Base-by-base conservation (phyloP, 352 stramenopile genomes). In the Pythium sp. region DNA sequence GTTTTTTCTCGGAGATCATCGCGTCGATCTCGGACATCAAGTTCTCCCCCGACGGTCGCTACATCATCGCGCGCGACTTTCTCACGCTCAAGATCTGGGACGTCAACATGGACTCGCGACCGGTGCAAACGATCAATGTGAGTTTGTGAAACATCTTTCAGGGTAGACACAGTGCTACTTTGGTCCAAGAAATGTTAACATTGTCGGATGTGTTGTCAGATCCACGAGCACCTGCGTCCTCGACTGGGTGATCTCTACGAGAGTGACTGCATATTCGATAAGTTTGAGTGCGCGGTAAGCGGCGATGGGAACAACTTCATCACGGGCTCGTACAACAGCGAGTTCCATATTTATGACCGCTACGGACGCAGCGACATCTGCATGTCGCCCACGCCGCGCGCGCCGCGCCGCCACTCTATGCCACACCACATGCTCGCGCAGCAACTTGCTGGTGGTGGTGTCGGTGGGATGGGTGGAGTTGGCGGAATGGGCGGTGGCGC, bases 181-280 rank as follows among this genome's bases (percentile, higher is more conserved):
- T 43, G 7, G 15, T 15, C n/a, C 18, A 49, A 5, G 5, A 59
- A 43, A 20, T 43, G 32, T 18, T 59, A 41, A 59, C 6, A 43
- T 59, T 59, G 8, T 41, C 28, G 28, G 5, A 15, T 20, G 9
- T 58, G 5, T 58, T 59, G 15, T 22, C 66, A 95, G 87, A 94
- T 95, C 56, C 94, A 99, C 70, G 94, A 98, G 58, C 89, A 98
- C 57, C 80, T 99, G 67, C 89, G 89, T 54, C 77, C 86, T 9
- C 78, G 90, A 18, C 75, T 99, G 32, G 82, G 80, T 24, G 89
- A 98, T 65, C 69, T 98, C 5, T 99, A 98, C 77, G 94, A 98
- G 62, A 98, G 91, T 66, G 96, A 99, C 73, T 97, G 88, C 70
- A 98, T 99, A 65, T 99, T 99, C 70, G 96, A 99, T 86, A 99